phyloP scores from a whole-genome alignment of 768 basidiomycete species.

The Hortiboletus flavorubellus region DNA sequence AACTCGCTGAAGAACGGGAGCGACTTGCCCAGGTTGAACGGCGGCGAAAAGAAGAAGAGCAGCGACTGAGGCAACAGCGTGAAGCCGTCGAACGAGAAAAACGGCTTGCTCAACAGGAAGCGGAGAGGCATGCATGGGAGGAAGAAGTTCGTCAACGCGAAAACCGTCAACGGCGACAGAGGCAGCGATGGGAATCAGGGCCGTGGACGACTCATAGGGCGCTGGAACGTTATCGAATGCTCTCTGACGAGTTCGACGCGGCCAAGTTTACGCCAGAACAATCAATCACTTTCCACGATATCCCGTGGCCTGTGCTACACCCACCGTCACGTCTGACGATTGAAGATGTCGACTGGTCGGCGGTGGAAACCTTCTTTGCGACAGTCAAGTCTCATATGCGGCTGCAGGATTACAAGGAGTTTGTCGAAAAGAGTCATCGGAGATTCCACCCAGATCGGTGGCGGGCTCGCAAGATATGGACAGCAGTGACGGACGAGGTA shows the following conservation, averaged over 20 bases:
- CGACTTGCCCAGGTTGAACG: conserved; percentile 34
- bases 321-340: conserved; percentile 50
- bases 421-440: conserved; percentile 68
- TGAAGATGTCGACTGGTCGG: conserved; percentile 67
- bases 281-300: conserved; percentile 54
- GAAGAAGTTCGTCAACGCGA: conserved; percentile 38
- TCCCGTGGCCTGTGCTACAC: conserved; percentile 76
- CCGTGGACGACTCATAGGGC: conserved; percentile 65
- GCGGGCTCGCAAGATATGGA: conserved; percentile 63
- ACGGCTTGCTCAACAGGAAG: conserved; percentile 23
- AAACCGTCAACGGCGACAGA: conserved; percentile 43
- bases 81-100: conserved; percentile 27
- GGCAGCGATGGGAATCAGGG: conserved; percentile 54
- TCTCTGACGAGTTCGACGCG: conserved; percentile 62
- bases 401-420: conserved; percentile 55
- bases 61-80: conserved; percentile 19
- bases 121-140: conserved; percentile 31
- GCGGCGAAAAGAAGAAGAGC: conserved; percentile 32
- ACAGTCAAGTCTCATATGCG: conserved; percentile 51
- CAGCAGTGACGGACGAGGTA: conserved; percentile 53
- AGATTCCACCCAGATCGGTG: conserved; percentile 82
- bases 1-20: conserved; percentile 43
- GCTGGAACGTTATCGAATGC: conserved; percentile 61
- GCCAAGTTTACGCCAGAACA: conserved; percentile 50
- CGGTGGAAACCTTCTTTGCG: conserved; percentile 70